These are phyloP conservation scores for Phoma sp. DNA, from an alignment of 2,329 filamentous ascomycete species.

Conservation along the genomic window DNA sequence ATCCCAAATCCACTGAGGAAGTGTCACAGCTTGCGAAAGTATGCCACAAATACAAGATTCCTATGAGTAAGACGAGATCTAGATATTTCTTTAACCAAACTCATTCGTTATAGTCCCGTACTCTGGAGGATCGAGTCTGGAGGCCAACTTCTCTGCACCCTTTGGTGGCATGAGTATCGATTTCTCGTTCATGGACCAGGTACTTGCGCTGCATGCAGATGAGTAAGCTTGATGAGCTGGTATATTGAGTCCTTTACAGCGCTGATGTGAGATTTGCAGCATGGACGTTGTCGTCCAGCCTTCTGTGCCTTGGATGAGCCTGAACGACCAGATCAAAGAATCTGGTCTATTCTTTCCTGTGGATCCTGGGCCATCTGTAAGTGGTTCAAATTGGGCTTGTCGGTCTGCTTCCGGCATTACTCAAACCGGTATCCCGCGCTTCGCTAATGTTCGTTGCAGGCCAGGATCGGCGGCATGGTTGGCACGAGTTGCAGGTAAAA, in stretches of 20 bases:
- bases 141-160: conserved; percentile 88
- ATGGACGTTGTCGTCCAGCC: conserved; percentile 95
- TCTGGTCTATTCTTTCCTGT: conserved; percentile 88
- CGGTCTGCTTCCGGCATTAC: conserved; percentile 16
- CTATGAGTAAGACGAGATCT: conserved; percentile 60
- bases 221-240: conserved; percentile 56
- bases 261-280: conserved; percentile 41
- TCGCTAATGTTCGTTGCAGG: conserved; percentile 47
- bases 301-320: conserved; percentile 86
- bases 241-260: not conserved
- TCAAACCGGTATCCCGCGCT: conserved; percentile 21
- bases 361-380: conserved; percentile 72
- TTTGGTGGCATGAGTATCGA: conserved; percentile 89
- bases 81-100: not conserved
- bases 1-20: conserved; percentile 68
- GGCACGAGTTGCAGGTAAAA: conserved; percentile 67
- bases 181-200: conserved; percentile 84
- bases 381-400: conserved; percentile 18
- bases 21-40: conserved; percentile 70
- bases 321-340: conserved; percentile 76
- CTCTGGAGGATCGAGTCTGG: conserved; percentile 83
- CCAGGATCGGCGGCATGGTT: conserved; percentile 83
- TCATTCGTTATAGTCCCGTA: conserved; percentile 66
- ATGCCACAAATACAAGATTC: conserved; percentile 79
- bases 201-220: conserved; percentile 78